phyloP scores from a whole-genome alignment of 2,329 filamentous ascomycete species.

The Cladophialophora yegresii region DNA sequence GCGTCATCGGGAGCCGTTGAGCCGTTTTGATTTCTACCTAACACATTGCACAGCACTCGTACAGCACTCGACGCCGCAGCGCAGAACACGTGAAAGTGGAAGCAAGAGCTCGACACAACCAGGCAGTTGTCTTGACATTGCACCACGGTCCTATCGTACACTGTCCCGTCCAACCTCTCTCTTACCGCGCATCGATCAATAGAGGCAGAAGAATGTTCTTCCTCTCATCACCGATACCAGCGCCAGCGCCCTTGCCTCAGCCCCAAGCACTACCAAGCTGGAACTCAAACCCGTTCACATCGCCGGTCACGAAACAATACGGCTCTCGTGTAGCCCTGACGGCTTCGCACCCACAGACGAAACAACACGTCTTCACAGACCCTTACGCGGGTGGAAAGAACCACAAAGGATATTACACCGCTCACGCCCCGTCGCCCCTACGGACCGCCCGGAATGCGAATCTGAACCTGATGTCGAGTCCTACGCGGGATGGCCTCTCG shows the following conservation, averaged over 20 bases:
- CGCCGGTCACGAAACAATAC: not conserved
- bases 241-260: not conserved
- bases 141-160: too few relatives aligned
- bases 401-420: conserved; percentile 9
- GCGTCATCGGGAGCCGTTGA: not conserved
- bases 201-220: conserved; percentile 5
- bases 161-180: too few relatives aligned
- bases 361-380: not conserved
- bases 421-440: conserved; percentile 20
- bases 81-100: not conserved
- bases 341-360: not conserved
- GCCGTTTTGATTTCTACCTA: not conserved
- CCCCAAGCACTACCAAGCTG: conserved; percentile 1
- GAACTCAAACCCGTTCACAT: not conserved
- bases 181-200: too few relatives aligned
- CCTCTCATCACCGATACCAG: conserved; percentile 5
- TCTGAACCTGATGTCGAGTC: conserved; percentile 31
- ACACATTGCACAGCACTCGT: too few relatives aligned
- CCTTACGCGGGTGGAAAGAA: not conserved
- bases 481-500: not conserved
- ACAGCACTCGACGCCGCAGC: not conserved
- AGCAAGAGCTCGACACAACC: too few relatives aligned
- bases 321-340: not conserved
- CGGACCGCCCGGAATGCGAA: conserved; percentile 34
- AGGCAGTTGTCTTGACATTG: too few relatives aligned